A percentile compares a stretch with the other conserved stretches of the same genome.
Evolutionary conservation across 495 filamentous ascomycete genomes (phyloP).

Genomic region (Entonaema liquescens): DNA sequence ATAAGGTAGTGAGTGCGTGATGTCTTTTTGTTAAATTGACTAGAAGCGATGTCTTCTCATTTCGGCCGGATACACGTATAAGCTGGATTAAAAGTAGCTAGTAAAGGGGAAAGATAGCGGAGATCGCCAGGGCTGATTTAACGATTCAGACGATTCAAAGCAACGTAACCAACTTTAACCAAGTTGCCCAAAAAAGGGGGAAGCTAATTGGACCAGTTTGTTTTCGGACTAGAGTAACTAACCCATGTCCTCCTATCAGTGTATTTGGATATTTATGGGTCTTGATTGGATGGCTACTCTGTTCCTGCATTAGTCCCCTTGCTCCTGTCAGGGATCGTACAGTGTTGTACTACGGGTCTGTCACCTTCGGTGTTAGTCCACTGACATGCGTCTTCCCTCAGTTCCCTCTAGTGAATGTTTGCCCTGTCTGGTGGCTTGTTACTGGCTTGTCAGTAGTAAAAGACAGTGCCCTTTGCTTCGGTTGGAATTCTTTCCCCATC

Average conservation of each 20-base stretch:
- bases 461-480: conserved; percentile 34
- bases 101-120: conserved; percentile 26
- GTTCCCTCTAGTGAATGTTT: conserved; percentile 35
- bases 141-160: conserved; percentile 31
- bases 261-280: background rate
- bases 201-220: conserved; percentile 21
- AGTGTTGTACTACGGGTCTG: conserved; percentile 9
- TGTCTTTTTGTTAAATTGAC: background rate
- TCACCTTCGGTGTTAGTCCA: background rate
- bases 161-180: conserved; percentile 20
- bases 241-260: conserved; percentile 36
- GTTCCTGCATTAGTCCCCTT: conserved; percentile 47
- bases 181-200: conserved; percentile 2
- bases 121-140: conserved; percentile 5
- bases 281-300: conserved; percentile 28
- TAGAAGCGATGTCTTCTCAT: conserved; percentile 3
- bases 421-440: conserved; percentile 20
- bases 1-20: too few relatives aligned
- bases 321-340: conserved; percentile 27
- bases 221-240: conserved; percentile 23
- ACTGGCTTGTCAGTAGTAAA: background rate
- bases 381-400: conserved; percentile 25
- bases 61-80: conserved; percentile 12
- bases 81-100: background rate
- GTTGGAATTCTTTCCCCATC: conserved; percentile 36